phyloP scores from a whole-genome alignment of 2,329 filamentous ascomycete species.

The Talaromyces albobiverticillius region DNA sequence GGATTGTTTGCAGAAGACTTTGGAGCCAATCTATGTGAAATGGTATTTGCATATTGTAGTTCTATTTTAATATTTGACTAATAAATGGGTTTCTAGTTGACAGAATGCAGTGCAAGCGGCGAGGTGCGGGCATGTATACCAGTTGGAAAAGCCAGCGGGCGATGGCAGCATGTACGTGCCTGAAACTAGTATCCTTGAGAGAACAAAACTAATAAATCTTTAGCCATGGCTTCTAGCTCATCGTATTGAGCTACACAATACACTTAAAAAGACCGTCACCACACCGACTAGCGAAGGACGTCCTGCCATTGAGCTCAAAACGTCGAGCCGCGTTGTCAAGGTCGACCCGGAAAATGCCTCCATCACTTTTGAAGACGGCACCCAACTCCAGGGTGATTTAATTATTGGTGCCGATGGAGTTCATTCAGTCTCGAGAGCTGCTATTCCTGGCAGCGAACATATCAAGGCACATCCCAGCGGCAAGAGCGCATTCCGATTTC shows the following conservation, averaged over 20 bases:
- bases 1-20: constrained; percentile 41
- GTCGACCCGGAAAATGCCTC: constrained; percentile 42
- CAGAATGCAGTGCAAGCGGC: constrained; percentile 40
- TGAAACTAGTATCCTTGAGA: neutral
- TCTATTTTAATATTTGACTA: neutral
- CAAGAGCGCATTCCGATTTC: constrained; percentile 58
- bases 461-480: constrained; percentile 47
- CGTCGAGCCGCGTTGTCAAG: constrained; percentile 42
- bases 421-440: constrained; percentile 30
- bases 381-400: constrained; percentile 46
- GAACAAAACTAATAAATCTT: neutral
- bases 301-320: constrained; percentile 38
- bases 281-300: constrained; percentile 34
- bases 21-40: constrained; percentile 37
- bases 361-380: constrained; percentile 47
- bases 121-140: constrained; percentile 30
- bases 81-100: constrained; percentile 21
- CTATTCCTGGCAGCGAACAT: constrained; percentile 15
- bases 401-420: constrained; percentile 57
- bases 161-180: constrained; percentile 30
- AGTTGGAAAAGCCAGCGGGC: constrained; percentile 20
- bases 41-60: constrained; percentile 16
- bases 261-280: constrained; percentile 47
- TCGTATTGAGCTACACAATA: constrained; percentile 52
- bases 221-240: constrained; percentile 54